Evolutionary conservation across 805 yeast species (phyloP).

Genomic region (Saturnispora dispora): DNA sequence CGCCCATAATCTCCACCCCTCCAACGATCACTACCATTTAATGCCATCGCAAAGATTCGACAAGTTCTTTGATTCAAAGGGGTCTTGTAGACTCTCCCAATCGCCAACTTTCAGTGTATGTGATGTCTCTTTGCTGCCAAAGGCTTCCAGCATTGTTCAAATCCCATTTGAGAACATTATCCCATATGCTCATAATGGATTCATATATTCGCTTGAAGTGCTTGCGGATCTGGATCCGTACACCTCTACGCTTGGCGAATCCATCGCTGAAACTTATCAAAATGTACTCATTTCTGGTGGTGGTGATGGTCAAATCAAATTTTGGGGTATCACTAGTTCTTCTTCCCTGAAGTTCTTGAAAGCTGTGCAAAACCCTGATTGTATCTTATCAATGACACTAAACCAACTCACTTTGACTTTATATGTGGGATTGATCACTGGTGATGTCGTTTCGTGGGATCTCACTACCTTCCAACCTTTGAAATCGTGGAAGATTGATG

Average conservation of each 20-base stretch:
- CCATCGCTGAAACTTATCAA: conserved; percentile 21
- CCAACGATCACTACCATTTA: conserved; percentile 25
- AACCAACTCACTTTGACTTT: conserved; percentile 50
- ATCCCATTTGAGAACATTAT: conserved; percentile 58
- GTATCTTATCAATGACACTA: conserved; percentile 59
- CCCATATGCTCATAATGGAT: conserved; percentile 86
- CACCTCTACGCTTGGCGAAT: conserved; percentile 17
- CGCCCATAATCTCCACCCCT: conserved; percentile 1
- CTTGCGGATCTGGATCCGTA: conserved; percentile 19
- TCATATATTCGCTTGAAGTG: conserved; percentile 60
- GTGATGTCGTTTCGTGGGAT: conserved; percentile 79
- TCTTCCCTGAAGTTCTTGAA: conserved; percentile 22
- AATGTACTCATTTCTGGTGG: conserved; percentile 60
- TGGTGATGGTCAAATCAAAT: conserved; percentile 82
- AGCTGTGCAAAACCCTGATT: conserved; percentile 52
- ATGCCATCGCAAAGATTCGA: conserved; percentile 65
- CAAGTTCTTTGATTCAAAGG: conserved; percentile 81
- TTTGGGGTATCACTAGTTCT: conserved; percentile 50
- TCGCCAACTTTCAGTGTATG: neutral
- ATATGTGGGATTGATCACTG: conserved; percentile 74
- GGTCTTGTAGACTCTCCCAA: conserved; percentile 24
- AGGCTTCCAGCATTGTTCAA: conserved; percentile 45
- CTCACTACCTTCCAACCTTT: conserved; percentile 67
- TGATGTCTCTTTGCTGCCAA: conserved; percentile 9
- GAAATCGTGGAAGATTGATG: conserved; percentile 33